These are phyloP conservation scores for Musa troglodytarum DNA, from an alignment of 176 grass and related monocot species.

Conservation along the genomic window DNA sequence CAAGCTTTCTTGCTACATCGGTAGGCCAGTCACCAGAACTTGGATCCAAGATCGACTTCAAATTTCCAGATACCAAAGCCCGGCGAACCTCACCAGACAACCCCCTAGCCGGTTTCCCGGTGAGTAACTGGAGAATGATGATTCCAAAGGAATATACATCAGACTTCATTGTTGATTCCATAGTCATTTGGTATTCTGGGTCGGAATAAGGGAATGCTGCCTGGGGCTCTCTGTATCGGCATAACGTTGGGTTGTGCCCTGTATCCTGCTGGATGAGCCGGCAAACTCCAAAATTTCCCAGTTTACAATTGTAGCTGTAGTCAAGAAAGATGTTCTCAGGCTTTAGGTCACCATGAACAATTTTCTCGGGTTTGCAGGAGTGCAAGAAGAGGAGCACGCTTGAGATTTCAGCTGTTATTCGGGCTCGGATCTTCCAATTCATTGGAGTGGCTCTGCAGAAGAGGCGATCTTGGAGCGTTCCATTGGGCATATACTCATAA, in stretches of 20 bases:
- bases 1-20: conserved; percentile 40
- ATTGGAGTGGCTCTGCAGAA: conserved; percentile 28
- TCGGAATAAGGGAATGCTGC: conserved; percentile 34
- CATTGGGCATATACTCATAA: conserved; percentile 55
- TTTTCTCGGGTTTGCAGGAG: conserved; percentile 53
- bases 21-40: conserved; percentile 60
- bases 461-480: conserved; percentile 48
- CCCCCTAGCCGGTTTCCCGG: conserved; percentile 38
- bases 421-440: conserved; percentile 52
- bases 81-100: conserved; percentile 40
- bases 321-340: conserved; percentile 70
- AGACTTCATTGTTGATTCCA: conserved; percentile 33
- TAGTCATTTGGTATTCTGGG: conserved; percentile 34
- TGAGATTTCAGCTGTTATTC: conserved; percentile 49
- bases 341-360: conserved; percentile 68
- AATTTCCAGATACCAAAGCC: conserved; percentile 35
- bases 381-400: conserved; percentile 58
- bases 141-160: conserved; percentile 59
- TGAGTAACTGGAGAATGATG: conserved; percentile 68
- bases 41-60: conserved; percentile 45
- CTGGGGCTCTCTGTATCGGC: conserved; percentile 4
- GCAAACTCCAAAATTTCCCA: conserved; percentile 48
- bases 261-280: conserved; percentile 16
- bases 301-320: conserved; percentile 45
- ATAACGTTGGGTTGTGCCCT: conserved; percentile 15